Conservation (phyloP, 345 rosid species). For the Kandelia obovata region DNA sequence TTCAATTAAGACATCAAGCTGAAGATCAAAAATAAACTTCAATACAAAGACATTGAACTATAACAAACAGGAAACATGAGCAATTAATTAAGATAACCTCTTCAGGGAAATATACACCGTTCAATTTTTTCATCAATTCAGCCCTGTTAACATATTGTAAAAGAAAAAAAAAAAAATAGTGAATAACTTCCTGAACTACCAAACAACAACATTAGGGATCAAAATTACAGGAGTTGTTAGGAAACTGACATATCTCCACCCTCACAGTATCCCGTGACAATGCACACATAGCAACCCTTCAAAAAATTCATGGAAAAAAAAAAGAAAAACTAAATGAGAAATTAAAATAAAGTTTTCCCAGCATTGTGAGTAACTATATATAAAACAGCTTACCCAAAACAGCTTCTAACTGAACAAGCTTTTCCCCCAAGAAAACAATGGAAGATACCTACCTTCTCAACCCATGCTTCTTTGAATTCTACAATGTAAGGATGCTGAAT, state of each 20-base stretch:
- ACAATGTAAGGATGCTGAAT: slow-evolving; percentile 89
- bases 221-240: slow-evolving; percentile 1
- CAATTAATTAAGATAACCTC: slow-evolving; percentile 45
- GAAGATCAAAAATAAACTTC: slow-evolving; percentile 12
- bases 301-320: neutral
- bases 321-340: neutral
- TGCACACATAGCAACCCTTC: slow-evolving; percentile 98
- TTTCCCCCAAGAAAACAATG: neutral
- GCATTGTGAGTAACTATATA: neutral
- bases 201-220: slow-evolving; percentile 13
- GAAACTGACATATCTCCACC: slow-evolving; percentile 98
- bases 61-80: neutral
- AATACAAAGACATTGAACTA: neutral
- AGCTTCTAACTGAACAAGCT: neutral
- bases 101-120: slow-evolving; percentile 84
- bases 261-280: slow-evolving; percentile 98
- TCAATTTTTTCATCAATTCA: slow-evolving; percentile 89
- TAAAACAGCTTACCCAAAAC: neutral
- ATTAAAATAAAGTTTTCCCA: neutral
- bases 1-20: slow-evolving; percentile 4
- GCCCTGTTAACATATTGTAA: slow-evolving; percentile 51
- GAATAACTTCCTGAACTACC: slow-evolving; percentile 6
- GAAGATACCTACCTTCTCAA: slow-evolving; percentile 60
- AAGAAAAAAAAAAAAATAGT: slow-evolving; percentile 1
- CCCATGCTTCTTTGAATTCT: slow-evolving; percentile 99